A percentile compares a stretch with the other conserved stretches of the same genome.
phyloP scores from a whole-genome alignment of 148 eudicot genomes.

The Spergularia marina region DNA sequence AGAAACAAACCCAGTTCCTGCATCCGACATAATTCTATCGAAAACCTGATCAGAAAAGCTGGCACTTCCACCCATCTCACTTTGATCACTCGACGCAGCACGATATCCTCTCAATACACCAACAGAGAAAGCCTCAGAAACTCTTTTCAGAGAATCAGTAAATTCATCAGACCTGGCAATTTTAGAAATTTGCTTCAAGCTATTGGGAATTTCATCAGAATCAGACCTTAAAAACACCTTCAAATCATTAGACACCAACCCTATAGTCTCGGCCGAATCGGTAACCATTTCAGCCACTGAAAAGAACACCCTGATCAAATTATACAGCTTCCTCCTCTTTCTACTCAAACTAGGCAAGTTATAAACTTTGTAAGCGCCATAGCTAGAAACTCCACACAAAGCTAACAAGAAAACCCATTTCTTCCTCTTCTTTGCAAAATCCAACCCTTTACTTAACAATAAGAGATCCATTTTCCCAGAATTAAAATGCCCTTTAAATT shows the following conservation, averaged over 20 bases:
- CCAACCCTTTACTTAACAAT: conserved; percentile 40
- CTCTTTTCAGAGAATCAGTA: conserved; percentile 47
- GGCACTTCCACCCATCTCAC: conserved; percentile 26
- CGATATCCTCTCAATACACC: conserved; percentile 60
- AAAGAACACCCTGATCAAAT: conserved; percentile 46
- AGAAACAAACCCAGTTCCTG: conserved; percentile 80
- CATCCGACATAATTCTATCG: conserved; percentile 56
- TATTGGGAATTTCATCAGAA: conserved; percentile 72
- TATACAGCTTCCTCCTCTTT: conserved; percentile 49
- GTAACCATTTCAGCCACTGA: conserved; percentile 58
- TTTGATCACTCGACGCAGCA: conserved; percentile 21
- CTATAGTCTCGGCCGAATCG: conserved; percentile 62
- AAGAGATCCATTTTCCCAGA: conserved; percentile 36
- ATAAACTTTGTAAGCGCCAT: conserved; percentile 63
- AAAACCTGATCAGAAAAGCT: conserved; percentile 49
- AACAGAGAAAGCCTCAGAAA: conserved; percentile 51
- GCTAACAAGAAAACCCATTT: conserved; percentile 60
- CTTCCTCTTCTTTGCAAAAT: conserved; percentile 35
- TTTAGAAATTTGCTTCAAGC: conserved; percentile 75
- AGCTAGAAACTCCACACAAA: conserved; percentile 54
- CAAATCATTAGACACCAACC: conserved; percentile 66
- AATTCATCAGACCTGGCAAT: conserved; percentile 63
- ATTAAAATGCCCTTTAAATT: too few species aligned
- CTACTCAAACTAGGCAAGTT: conserved; percentile 50
- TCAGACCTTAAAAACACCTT: conserved; percentile 65